Percentiles rank a stretch among this genome's conserved stretches.
Evolutionary conservation across 257 asterid genomes (phyloP).

Genomic region (Solanum etuberosum): DNA sequence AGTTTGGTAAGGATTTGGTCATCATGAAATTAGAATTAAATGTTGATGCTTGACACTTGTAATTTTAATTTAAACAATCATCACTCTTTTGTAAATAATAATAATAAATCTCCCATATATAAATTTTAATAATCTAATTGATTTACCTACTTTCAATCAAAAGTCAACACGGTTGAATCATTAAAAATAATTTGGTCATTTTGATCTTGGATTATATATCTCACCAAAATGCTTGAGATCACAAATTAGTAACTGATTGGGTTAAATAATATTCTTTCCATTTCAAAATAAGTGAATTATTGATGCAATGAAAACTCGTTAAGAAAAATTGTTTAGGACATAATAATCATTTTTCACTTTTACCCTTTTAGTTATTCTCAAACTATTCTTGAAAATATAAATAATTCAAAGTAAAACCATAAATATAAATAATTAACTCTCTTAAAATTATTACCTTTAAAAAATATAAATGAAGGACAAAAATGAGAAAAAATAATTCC

Average conservation of each 20-base stretch:
- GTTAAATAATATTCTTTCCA: not conserved
- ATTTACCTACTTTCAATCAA: not conserved
- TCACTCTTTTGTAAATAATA: not conserved
- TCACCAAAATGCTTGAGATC: not conserved
- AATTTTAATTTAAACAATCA: not conserved
- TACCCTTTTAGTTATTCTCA: no score
- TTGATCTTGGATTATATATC: not conserved
- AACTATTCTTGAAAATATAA: no score
- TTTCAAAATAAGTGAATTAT: no score
- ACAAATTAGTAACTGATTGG: not conserved
- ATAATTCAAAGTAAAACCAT: no score
- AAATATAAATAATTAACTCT: no score
- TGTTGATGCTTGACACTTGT: not conserved
- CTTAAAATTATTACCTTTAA: no score
- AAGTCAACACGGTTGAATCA: not conserved
- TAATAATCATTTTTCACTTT: no score
- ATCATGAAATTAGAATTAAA: not conserved
- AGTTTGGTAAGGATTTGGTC: not conserved
- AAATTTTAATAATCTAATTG: not conserved
- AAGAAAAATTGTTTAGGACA: no score
- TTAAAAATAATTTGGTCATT: not conserved
- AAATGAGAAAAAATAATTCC: no score
- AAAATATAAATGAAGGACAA: no score
- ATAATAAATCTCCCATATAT: not conserved
- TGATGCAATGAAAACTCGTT: no score